These are phyloP conservation scores for Apostasia ramifera DNA, from an alignment of 106 monocot genomes.

Conservation along the genomic window DNA sequence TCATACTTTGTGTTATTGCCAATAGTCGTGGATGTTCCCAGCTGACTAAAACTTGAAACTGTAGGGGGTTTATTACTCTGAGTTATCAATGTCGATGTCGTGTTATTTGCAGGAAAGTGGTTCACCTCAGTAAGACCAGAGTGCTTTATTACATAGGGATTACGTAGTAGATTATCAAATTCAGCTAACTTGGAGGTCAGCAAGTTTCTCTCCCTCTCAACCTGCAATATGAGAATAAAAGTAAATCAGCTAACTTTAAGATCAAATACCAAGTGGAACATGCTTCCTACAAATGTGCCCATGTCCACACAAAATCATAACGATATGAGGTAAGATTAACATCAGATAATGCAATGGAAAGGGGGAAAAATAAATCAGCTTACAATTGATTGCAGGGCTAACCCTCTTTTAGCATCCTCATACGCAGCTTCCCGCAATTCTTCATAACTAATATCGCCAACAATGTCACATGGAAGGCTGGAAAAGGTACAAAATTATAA, in stretches of 20 bases:
- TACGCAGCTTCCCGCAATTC: constrained; percentile 81
- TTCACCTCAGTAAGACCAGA: constrained; percentile 13
- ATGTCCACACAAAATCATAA: too few relatives aligned
- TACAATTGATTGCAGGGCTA: constrained; percentile 73
- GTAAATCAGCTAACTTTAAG: too few relatives aligned
- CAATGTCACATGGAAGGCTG: constrained; percentile 76
- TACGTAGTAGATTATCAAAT: constrained; percentile 67
- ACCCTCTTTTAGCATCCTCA: constrained; percentile 76
- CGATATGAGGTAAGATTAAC: constrained; percentile 2
- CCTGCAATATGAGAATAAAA: constrained; percentile 32
- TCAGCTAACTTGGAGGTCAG: constrained; percentile 68
- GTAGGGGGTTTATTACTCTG: constrained; percentile 34
- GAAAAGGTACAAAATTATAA: constrained; percentile 13
- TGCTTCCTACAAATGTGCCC: too few relatives aligned
- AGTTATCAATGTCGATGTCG: constrained; percentile 6
- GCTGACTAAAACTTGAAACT: constrained; percentile 74
- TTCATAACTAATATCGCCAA: constrained; percentile 81
- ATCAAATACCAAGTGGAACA: too few relatives aligned
- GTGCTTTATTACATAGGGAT: constrained; percentile 32
- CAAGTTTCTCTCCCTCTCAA: constrained; percentile 87
- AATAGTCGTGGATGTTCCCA: constrained; percentile 36
- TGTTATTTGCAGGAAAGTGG: constrained; percentile 20
- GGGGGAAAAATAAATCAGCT: constrained; percentile 12
- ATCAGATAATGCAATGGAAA: not conserved
- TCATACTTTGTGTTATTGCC: constrained; percentile 32